phyloP scores from a whole-genome alignment of 1,139 yeast species.

The Hemisphaericaspora xylofermentans region DNA sequence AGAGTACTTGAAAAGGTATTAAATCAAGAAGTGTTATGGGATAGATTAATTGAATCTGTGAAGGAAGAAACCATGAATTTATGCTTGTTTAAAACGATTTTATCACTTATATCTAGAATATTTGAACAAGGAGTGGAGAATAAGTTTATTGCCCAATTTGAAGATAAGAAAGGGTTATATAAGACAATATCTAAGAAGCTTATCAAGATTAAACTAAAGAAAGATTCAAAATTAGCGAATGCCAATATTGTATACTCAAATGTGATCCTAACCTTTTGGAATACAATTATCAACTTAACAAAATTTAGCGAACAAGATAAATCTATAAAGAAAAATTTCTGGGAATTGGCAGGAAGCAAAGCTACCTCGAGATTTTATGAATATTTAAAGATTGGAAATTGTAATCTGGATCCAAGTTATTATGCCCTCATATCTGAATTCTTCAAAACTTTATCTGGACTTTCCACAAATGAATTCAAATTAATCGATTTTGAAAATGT shows the following conservation, averaged over 20 bases:
- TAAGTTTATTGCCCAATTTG: constrained; percentile 16
- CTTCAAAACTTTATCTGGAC: constrained; percentile 2
- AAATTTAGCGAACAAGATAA: constrained; percentile 18
- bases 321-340: constrained; percentile 43
- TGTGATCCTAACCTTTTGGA: constrained; percentile 49
- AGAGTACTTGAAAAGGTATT: constrained; percentile 30
- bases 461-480: constrained; percentile 1
- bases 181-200: constrained; percentile 50
- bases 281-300: constrained; percentile 44
- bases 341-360: constrained; percentile 51
- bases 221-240: constrained; percentile 19
- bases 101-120: constrained; percentile 27
- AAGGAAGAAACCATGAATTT: constrained; percentile 35
- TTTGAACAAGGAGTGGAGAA: constrained; percentile 3
- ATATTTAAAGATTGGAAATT: constrained; percentile 51
- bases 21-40: constrained; percentile 45
- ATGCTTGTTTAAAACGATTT: constrained; percentile 46
- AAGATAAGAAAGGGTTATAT: constrained; percentile 30
- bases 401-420: constrained; percentile 52
- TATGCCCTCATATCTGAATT: constrained; percentile 23
- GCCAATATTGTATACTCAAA: constrained; percentile 43
- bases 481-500: constrained; percentile 11
- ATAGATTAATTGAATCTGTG: constrained; percentile 29
- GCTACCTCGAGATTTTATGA: constrained; percentile 39
- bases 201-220: constrained; percentile 50